phyloP scores from a whole-genome alignment of 192 early-diverging fungal species.

The Linnemannia schmuckeri region DNA sequence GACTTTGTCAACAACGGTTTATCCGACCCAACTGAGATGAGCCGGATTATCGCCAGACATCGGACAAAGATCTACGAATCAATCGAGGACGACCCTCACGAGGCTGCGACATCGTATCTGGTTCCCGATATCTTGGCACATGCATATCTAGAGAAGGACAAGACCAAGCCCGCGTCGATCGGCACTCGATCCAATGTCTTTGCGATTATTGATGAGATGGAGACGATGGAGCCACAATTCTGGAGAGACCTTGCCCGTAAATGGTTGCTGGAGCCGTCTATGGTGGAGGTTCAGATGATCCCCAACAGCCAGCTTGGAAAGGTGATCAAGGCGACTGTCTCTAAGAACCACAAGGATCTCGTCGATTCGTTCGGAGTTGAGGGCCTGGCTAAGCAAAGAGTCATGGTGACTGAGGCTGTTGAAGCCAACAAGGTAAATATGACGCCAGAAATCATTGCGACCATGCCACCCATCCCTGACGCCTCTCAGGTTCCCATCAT shows the following conservation, averaged over 20 bases:
- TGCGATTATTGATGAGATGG: slow-evolving; percentile 67
- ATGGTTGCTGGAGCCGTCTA: slow-evolving; percentile 69
- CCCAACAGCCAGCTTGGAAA: slow-evolving; percentile 68
- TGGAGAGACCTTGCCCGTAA: slow-evolving; percentile 67
- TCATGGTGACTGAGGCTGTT: slow-evolving; percentile 38
- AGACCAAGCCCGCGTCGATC: slow-evolving; percentile 59
- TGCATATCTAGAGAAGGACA: slow-evolving; percentile 63
- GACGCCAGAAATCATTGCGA: slow-evolving; percentile 59
- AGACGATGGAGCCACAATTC: slow-evolving; percentile 60
- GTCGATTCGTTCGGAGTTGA: slow-evolving; percentile 55
- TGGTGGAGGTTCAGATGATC: slow-evolving; percentile 69
- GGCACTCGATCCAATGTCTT: slow-evolving; percentile 71
- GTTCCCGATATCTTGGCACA: slow-evolving; percentile 71
- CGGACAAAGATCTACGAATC: slow-evolving; percentile 60
- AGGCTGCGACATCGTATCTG: slow-evolving; percentile 63
- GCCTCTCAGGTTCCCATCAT: slow-evolving; percentile 64
- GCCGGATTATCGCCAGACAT: slow-evolving; percentile 57
- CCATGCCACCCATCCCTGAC: slow-evolving; percentile 80
- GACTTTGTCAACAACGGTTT: slow-evolving; percentile 60
- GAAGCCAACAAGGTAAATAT: slow-evolving; percentile 55
- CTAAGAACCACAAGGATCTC: slow-evolving; percentile 52
- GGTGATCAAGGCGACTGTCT: slow-evolving; percentile 58
- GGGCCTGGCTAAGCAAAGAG: slow-evolving; percentile 63
- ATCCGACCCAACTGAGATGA: slow-evolving; percentile 54
- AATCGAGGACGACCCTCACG: slow-evolving; percentile 73